Conservation (phyloP, 1,284 basidiomycete species). For the Cystobasidiaceae sp. region DNA sequence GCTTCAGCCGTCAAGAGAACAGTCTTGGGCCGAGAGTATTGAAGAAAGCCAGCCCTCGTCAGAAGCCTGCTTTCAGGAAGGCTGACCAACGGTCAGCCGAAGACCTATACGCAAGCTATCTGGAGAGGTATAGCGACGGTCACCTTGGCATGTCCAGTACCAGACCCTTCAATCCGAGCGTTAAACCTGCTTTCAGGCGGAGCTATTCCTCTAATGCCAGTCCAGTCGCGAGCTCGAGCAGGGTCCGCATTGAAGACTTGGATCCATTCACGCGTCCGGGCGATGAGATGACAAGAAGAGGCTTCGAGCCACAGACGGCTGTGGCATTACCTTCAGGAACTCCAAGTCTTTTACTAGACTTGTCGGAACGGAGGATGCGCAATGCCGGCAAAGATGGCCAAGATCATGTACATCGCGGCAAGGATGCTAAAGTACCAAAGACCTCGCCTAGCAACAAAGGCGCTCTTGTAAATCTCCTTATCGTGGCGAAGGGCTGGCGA, state of each 20-base stretch:
- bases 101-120: conserved; percentile 1
- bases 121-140: too few species aligned
- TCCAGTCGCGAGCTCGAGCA: background rate
- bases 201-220: background rate
- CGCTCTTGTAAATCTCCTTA: too few species aligned
- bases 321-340: background rate
- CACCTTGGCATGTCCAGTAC: too few species aligned
- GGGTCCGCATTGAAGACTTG: conserved; percentile 1
- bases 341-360: too few species aligned
- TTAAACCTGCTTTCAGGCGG: background rate
- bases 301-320: background rate
- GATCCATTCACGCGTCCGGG: background rate
- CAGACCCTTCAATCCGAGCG: too few species aligned
- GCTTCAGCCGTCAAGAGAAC: background rate
- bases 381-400: too few species aligned
- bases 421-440: too few species aligned
- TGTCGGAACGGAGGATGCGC: too few species aligned
- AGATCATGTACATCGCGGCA: too few species aligned
- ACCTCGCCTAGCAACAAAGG: too few species aligned
- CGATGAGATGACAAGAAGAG: background rate
- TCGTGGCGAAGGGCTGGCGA: too few species aligned
- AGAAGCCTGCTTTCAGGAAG: background rate
- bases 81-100: too few species aligned
- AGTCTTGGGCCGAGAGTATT: background rate
- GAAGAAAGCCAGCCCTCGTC: background rate